These are phyloP conservation scores for Daedalea quercina DNA, from an alignment of 768 basidiomycete species.

Conservation along the genomic window DNA sequence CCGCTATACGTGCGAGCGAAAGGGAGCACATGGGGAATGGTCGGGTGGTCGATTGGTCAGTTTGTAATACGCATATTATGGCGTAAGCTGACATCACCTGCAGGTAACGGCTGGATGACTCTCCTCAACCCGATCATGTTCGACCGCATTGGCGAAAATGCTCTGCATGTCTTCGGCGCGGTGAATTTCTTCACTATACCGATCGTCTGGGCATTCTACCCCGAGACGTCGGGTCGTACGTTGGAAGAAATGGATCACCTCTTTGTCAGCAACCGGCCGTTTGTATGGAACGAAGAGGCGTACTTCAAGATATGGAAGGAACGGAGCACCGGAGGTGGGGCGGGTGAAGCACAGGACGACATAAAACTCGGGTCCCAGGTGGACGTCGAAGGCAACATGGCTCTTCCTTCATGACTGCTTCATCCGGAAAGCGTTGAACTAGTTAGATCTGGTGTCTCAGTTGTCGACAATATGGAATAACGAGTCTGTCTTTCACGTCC, in stretches of 20 bases:
- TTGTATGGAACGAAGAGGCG: constrained; percentile 38
- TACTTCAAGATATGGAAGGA: constrained; percentile 32
- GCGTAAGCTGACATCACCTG: background rate
- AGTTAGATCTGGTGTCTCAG: no score
- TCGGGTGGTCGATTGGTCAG: constrained; percentile 36
- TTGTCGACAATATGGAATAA: no score
- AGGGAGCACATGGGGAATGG: constrained; percentile 39
- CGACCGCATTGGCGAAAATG: constrained; percentile 33
- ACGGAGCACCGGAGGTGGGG: constrained; percentile 1
- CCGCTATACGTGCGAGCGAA: constrained; percentile 37
- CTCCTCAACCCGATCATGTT: constrained; percentile 41
- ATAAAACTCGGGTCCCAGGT: background rate
- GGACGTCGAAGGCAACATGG: background rate
- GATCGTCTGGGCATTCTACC: constrained; percentile 39
- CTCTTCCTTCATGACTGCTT: background rate
- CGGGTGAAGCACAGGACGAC: constrained; percentile 1
- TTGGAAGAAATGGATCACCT: constrained; percentile 40
- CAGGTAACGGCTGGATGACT: constrained; percentile 37
- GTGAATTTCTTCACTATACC: constrained; percentile 38
- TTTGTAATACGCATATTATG: background rate
- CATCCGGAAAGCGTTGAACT: no score
- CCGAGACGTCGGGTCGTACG: constrained; percentile 38
- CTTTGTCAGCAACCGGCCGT: constrained; percentile 37
- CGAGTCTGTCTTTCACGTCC: no score
- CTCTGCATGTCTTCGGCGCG: constrained; percentile 37